Percentiles rank a stretch among this genome's conserved stretches.
phyloP scores from a whole-genome alignment of 176 grass and related monocot species.

The Oryza brachyantha region DNA sequence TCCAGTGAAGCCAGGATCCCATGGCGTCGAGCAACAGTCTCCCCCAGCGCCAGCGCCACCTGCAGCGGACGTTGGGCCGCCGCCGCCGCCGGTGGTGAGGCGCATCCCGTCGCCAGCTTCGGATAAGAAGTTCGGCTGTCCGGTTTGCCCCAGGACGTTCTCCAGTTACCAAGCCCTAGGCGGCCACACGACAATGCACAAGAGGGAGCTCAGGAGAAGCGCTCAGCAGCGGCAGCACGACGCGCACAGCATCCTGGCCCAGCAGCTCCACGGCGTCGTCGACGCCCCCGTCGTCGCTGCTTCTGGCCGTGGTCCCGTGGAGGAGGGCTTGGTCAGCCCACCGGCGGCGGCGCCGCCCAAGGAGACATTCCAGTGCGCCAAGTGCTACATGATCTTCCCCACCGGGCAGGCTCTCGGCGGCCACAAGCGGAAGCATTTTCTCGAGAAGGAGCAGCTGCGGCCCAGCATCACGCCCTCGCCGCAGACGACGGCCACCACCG shows the following conservation, averaged over 20 bases:
- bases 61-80: not conserved
- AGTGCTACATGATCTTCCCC: slow-evolving; percentile 14
- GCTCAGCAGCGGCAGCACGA: not conserved
- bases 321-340: not conserved
- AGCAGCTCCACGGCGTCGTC: not conserved
- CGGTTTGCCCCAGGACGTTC: slow-evolving; percentile 29
- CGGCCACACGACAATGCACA: slow-evolving; percentile 32
- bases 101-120: slow-evolving; percentile 40
- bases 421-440: slow-evolving; percentile 48
- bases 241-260: slow-evolving; percentile 2
- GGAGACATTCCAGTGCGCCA: not conserved
- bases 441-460: not conserved
- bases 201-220: not conserved
- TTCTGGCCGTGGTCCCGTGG: too few relatives aligned
- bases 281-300: not conserved
- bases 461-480: too few relatives aligned
- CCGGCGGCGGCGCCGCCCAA: not conserved
- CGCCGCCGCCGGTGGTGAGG: not conserved
- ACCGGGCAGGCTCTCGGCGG: slow-evolving; percentile 51
- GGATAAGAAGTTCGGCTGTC: slow-evolving; percentile 25
- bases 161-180: slow-evolving; percentile 48
- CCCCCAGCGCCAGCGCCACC: not conserved
- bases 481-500: too few relatives aligned
- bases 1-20: not conserved
- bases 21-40: not conserved